phyloP scores from a whole-genome alignment of 2,329 filamentous ascomycete genomes.

The Fusarium vanettenii region DNA sequence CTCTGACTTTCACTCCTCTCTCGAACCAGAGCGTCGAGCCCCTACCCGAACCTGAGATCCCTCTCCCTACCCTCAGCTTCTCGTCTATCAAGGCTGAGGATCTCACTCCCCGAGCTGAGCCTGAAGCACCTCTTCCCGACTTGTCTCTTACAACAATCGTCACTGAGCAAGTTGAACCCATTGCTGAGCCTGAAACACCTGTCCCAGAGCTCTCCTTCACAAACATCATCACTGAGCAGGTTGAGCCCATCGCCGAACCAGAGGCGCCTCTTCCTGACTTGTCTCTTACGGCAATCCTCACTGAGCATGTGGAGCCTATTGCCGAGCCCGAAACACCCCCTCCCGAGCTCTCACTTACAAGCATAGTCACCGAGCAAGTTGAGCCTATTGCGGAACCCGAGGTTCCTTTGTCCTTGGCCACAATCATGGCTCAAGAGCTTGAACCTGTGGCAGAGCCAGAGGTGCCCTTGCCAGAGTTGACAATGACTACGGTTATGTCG shows the following conservation, averaged over 20 bases:
- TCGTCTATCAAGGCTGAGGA: conserved; percentile 54
- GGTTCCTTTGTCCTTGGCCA: conserved; percentile 8
- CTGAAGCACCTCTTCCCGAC: conserved; percentile 18
- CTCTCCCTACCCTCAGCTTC: conserved; percentile 50
- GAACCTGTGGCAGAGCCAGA: conserved; percentile 36
- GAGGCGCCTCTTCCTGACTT: conserved; percentile 16
- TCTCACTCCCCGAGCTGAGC: conserved; percentile 42
- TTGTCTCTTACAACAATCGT: conserved; percentile 34
- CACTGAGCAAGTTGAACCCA: conserved; percentile 45
- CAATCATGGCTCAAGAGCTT: neutral
- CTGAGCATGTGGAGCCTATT: conserved; percentile 12
- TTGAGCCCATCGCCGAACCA: conserved; percentile 40
- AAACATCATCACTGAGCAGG: conserved; percentile 46
- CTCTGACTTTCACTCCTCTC: conserved; percentile 49
- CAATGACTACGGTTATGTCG: conserved; percentile 30
- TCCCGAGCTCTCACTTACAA: conserved; percentile 45
- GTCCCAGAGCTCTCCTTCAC: conserved; percentile 47
- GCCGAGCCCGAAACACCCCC: conserved; percentile 21
- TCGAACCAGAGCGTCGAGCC: conserved; percentile 56
- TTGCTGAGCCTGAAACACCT: conserved; percentile 40
- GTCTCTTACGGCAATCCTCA: neutral
- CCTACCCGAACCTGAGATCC: conserved; percentile 49
- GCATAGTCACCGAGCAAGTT: conserved; percentile 47
- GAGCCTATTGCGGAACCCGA: conserved; percentile 31
- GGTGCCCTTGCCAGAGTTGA: conserved; percentile 34